phyloP scores from a whole-genome alignment of 495 filamentous ascomycete genomes.

The Penicillium samsonianum region DNA sequence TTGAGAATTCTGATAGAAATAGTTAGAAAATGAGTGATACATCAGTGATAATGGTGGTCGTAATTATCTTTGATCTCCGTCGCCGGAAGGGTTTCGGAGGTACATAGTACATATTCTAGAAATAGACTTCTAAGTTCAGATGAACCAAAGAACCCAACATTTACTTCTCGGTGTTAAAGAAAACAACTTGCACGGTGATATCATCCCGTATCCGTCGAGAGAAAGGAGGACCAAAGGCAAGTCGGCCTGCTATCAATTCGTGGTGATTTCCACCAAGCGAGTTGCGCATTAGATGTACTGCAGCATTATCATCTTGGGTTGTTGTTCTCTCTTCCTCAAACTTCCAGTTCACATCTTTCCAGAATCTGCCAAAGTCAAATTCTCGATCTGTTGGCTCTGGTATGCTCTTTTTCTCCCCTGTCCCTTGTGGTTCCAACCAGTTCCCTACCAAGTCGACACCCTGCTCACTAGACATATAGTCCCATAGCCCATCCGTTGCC shows the following conservation, averaged over 20 bases:
- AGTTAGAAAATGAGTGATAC: not conserved
- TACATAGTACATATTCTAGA: not conserved
- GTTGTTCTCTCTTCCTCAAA: conserved; percentile 45
- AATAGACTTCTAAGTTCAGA: not conserved
- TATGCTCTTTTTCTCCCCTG: conserved; percentile 14
- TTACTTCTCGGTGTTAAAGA: conserved; percentile 44
- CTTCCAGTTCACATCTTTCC: conserved; percentile 18
- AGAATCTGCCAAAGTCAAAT: conserved; percentile 34
- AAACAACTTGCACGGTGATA: conserved; percentile 64
- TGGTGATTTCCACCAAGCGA: conserved; percentile 60
- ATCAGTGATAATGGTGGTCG: not conserved
- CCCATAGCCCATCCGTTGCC: conserved; percentile 68
- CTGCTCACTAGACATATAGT: conserved; percentile 57
- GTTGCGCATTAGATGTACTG: conserved; percentile 62
- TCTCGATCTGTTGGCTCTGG: conserved; percentile 22
- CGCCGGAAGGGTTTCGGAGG: not conserved
- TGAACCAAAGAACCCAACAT: not conserved
- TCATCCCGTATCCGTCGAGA: conserved; percentile 56
- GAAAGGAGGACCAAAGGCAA: conserved; percentile 51
- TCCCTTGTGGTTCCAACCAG: conserved; percentile 49
- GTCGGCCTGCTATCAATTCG: conserved; percentile 53
- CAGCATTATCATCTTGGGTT: conserved; percentile 61
- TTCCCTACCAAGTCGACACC: conserved; percentile 57
- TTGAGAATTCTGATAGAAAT: not conserved
- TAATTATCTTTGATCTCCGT: not conserved